Evolutionary conservation across 768 basidiomycete species (phyloP).

Genomic region (Xanthoconium stramineum): DNA sequence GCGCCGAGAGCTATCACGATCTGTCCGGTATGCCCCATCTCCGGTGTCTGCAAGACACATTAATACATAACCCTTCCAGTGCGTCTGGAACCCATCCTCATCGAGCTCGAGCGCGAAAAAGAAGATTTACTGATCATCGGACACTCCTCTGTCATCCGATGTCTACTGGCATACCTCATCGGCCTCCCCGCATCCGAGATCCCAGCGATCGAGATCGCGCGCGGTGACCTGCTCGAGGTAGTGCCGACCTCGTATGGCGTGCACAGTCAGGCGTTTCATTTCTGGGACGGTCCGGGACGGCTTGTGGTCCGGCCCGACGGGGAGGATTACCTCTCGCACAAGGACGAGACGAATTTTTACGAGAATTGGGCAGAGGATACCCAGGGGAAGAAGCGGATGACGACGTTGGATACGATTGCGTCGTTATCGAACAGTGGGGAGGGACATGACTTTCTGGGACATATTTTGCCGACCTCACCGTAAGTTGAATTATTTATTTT

Average conservation of each 20-base stretch:
- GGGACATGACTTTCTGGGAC: background rate
- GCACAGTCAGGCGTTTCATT: constrained; percentile 84
- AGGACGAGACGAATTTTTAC: constrained; percentile 78
- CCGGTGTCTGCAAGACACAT: background rate
- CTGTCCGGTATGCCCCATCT: constrained; percentile 56
- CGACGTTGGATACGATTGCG: constrained; percentile 29
- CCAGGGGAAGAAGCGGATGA: constrained; percentile 50
- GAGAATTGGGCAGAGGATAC: constrained; percentile 85
- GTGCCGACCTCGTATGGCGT: constrained; percentile 89
- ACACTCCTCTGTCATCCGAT: constrained; percentile 96
- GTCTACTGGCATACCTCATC: constrained; percentile 88
- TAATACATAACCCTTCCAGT: constrained; percentile 44
- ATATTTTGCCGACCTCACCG: too few relatives aligned
- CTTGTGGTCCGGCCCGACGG: constrained; percentile 38
- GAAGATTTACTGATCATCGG: constrained; percentile 96
- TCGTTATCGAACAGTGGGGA: constrained; percentile 19
- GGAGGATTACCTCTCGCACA: constrained; percentile 32
- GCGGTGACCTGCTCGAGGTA: constrained; percentile 95
- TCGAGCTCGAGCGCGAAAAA: constrained; percentile 91
- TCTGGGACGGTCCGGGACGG: constrained; percentile 86
- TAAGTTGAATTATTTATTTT: too few relatives aligned
- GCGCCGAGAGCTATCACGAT: constrained; percentile 98
- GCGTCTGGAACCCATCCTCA: constrained; percentile 86
- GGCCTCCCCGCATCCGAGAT: constrained; percentile 95
- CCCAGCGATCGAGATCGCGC: constrained; percentile 94